Percentiles rank a stretch among this genome's conserved stretches.
These are phyloP conservation scores for Castanospermum australe DNA, from an alignment of 306 rosid genomes.

Conservation along the genomic window DNA sequence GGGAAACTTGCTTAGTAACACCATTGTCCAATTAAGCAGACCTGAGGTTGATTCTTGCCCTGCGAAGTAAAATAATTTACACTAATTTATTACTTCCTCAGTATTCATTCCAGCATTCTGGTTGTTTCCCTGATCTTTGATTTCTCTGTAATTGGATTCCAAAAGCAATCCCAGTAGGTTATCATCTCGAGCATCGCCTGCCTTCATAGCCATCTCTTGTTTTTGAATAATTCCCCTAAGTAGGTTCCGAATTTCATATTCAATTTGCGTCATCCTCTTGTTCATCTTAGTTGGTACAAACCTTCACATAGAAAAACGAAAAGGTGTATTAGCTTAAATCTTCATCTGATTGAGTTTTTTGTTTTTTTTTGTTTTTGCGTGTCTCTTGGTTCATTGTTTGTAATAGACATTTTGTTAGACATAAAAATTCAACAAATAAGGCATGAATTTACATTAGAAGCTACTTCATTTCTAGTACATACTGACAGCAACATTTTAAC, in stretches of 20 bases:
- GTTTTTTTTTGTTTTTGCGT: not conserved
- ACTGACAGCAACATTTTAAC: no score
- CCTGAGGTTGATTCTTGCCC: constrained; percentile 51
- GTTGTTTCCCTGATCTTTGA: constrained; percentile 28
- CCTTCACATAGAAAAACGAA: not conserved
- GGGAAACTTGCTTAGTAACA: constrained; percentile 21
- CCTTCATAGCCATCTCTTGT: constrained; percentile 23
- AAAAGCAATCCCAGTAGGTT: constrained; percentile 41
- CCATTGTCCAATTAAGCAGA: constrained; percentile 48
- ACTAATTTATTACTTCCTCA: constrained; percentile 43
- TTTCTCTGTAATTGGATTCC: constrained; percentile 34
- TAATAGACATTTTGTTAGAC: not conserved
- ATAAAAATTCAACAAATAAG: no score
- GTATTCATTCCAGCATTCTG: constrained; percentile 38
- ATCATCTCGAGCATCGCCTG: constrained; percentile 19
- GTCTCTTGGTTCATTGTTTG: not conserved
- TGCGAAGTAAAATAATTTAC: constrained; percentile 43
- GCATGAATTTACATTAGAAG: not conserved
- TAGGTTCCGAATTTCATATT: constrained; percentile 2
- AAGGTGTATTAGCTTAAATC: not conserved
- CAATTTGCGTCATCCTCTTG: constrained; percentile 32
- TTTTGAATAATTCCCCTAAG: constrained; percentile 28
- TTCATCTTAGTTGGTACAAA: constrained; percentile 43
- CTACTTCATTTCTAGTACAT: no score
- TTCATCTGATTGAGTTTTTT: not conserved